phyloP scores from a whole-genome alignment of 2,329 filamentous ascomycete genomes.

The Monosporascus cannonballus region DNA sequence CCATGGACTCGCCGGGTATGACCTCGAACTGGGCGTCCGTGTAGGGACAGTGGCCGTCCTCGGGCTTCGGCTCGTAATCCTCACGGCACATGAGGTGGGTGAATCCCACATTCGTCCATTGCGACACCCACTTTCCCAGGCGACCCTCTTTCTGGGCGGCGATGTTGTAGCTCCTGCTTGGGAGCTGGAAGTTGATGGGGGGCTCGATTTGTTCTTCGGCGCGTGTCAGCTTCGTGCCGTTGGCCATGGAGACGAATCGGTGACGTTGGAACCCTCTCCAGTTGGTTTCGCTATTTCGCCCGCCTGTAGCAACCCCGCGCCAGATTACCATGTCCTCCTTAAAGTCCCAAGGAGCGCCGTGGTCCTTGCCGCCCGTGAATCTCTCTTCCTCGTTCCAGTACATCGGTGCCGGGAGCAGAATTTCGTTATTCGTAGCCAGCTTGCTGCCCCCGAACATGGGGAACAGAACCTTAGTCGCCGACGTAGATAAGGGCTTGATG shows the following conservation, averaged over 20 bases:
- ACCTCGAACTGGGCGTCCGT: conserved; percentile 39
- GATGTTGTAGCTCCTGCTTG: conserved; percentile 40
- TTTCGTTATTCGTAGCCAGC: conserved; percentile 63
- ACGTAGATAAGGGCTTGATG: conserved; percentile 52
- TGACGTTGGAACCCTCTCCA: conserved; percentile 72
- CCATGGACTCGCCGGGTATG: conserved; percentile 34
- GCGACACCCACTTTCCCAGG: conserved; percentile 44
- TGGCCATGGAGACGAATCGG: conserved; percentile 68
- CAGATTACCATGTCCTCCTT: conserved; percentile 52
- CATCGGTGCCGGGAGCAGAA: conserved; percentile 63
- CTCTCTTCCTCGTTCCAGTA: conserved; percentile 60
- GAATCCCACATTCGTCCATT: conserved; percentile 46
- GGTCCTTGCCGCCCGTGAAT: conserved; percentile 51
- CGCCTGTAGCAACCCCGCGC: conserved; percentile 64
- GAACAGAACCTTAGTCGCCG: conserved; percentile 51
- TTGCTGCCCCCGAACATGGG: conserved; percentile 67
- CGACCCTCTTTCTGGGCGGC: conserved; percentile 36
- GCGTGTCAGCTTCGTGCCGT: conserved; percentile 50
- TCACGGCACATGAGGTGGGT: conserved; percentile 47
- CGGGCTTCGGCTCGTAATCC: conserved; percentile 23
- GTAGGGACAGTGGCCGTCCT: conserved; percentile 39
- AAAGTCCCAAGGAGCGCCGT: conserved; percentile 49
- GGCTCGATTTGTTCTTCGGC: conserved; percentile 38
- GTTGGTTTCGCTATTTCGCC: conserved; percentile 50
- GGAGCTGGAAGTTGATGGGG: conserved; percentile 49